Evolutionary conservation across 495 filamentous ascomycete species (phyloP).

Genomic region (Penicillium flavigenum): DNA sequence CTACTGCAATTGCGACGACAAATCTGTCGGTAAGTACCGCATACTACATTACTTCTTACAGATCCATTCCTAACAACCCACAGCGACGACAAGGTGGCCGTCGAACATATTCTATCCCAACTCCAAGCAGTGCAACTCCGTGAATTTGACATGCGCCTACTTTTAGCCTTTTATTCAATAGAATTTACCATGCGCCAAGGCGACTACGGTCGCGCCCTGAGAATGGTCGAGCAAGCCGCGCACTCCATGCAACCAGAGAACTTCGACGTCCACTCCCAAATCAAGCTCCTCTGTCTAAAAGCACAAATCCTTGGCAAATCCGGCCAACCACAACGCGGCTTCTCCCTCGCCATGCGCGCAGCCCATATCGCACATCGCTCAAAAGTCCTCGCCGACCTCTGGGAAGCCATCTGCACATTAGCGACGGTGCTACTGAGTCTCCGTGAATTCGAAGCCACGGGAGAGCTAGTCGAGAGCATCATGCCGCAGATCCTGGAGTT

Average conservation of each 20-base stretch:
- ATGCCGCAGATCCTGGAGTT: conserved; percentile 82
- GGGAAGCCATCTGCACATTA: conserved; percentile 71
- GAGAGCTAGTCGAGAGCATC: conserved; percentile 64
- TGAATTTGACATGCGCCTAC: conserved; percentile 69
- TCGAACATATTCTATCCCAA: conserved; percentile 62
- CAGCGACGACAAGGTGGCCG: conserved; percentile 65
- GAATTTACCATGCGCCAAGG: conserved; percentile 66
- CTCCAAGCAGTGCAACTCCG: conserved; percentile 54
- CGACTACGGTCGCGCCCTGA: conserved; percentile 62
- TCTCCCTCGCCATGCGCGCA: conserved; percentile 78
- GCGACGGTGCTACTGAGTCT: conserved; percentile 67
- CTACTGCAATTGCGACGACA: conserved; percentile 69
- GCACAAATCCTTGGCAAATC: conserved; percentile 67
- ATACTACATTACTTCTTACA: not conserved
- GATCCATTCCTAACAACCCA: conserved; percentile 22
- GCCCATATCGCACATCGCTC: conserved; percentile 73
- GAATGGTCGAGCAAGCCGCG: conserved; percentile 66
- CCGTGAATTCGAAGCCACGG: conserved; percentile 71
- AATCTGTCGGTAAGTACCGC: conserved; percentile 56
- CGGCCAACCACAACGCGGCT: conserved; percentile 75
- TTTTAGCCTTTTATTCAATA: conserved; percentile 67
- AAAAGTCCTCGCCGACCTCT: conserved; percentile 68
- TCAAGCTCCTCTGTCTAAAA: conserved; percentile 75
- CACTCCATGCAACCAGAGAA: conserved; percentile 63
- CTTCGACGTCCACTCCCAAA: conserved; percentile 71